These are phyloP conservation scores for Carex parvula DNA, from an alignment of 176 grass and related monocot species.

Conservation along the genomic window DNA sequence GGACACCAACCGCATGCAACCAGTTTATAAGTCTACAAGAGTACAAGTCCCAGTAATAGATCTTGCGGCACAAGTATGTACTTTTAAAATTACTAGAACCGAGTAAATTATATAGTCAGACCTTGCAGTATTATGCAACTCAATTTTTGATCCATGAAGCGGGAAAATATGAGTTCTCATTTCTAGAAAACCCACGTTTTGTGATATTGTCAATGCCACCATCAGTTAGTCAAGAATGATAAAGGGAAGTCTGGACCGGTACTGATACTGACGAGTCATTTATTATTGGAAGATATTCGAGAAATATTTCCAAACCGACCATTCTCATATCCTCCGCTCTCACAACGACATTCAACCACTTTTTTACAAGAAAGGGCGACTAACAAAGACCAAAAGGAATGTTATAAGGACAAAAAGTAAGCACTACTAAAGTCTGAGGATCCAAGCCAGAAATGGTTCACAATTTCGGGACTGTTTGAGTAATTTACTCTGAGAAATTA, in stretches of 20 bases:
- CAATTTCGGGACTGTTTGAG: not conserved
- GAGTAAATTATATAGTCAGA: not conserved
- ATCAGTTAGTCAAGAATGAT: not conserved
- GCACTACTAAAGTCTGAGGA: not conserved
- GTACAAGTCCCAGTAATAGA: not conserved
- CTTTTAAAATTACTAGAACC: not conserved
- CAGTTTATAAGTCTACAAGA: not conserved
- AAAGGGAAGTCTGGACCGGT: not conserved
- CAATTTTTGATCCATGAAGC: not conserved
- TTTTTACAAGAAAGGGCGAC: not conserved
- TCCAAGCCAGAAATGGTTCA: not conserved
- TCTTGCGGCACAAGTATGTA: not conserved
- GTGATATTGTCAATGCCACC: not conserved
- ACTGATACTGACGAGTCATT: not conserved
- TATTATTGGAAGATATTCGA: slow-evolving; percentile 4
- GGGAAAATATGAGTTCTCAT: not conserved
- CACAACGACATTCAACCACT: not conserved
- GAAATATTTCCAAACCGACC: not conserved
- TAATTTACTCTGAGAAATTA: not conserved
- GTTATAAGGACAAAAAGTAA: not conserved
- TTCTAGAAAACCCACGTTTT: not conserved
- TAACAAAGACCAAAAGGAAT: not conserved
- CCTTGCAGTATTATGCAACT: not conserved
- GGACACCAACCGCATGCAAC: not conserved
- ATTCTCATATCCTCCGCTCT: not conserved